Conservation (phyloP, 345 rosid species). For the Acer campestre region DNA sequence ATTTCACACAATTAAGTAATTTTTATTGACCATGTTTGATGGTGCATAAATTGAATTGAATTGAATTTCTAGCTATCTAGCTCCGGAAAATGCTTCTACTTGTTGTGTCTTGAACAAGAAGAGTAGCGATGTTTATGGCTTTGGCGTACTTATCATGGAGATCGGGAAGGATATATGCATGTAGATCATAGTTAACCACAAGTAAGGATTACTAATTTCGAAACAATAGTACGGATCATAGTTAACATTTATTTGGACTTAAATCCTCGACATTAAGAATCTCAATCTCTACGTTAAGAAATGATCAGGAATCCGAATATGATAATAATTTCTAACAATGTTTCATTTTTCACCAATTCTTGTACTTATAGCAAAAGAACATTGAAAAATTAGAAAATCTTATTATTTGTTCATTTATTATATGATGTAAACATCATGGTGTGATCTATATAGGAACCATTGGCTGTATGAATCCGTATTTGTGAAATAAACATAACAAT, state of each 20-base stretch:
- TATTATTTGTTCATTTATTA: neutral
- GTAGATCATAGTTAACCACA: too few relatives aligned
- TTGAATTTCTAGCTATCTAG: conserved; percentile 31
- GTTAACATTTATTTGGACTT: neutral
- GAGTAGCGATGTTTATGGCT: conserved; percentile 61
- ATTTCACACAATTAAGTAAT: neutral
- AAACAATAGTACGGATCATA: neutral
- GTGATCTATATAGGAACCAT: neutral
- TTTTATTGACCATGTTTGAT: neutral
- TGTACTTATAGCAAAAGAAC: neutral
- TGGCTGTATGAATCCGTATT: neutral
- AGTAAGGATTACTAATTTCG: conserved; percentile 24
- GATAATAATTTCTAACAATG: neutral
- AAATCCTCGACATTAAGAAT: too few relatives aligned
- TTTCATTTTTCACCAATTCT: neutral
- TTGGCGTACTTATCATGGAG: conserved; percentile 76
- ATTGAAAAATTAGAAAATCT: neutral
- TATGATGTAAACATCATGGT: neutral
- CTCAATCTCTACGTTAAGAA: neutral
- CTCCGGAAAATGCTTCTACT: conserved; percentile 32
- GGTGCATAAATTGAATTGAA: neutral
- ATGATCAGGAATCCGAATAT: too few relatives aligned
- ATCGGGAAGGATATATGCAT: too few relatives aligned
- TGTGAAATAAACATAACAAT: neutral
- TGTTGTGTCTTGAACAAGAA: conserved; percentile 32